Conservation (phyloP, 2,329 filamentous ascomycete species). For the Fusarium abutilonis region DNA sequence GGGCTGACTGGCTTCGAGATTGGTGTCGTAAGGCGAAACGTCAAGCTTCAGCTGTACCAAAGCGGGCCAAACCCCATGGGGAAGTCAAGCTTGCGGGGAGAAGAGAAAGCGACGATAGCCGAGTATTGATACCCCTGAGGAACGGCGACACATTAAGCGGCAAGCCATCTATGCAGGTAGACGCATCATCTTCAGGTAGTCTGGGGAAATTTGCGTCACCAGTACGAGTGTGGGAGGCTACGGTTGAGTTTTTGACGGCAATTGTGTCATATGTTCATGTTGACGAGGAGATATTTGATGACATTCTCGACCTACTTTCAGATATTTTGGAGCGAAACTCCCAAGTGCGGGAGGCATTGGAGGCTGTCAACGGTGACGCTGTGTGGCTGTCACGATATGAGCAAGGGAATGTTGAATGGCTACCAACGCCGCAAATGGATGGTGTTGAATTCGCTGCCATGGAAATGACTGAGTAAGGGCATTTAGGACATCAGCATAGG, state of each 20-base stretch:
- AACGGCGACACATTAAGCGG: slow-evolving; percentile 38
- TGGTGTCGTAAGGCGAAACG: slow-evolving; percentile 60
- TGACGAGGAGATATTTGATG: slow-evolving; percentile 76
- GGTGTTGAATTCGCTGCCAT: slow-evolving; percentile 54
- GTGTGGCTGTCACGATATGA: slow-evolving; percentile 75
- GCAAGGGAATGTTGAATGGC: slow-evolving; percentile 52
- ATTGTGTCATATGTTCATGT: slow-evolving; percentile 71
- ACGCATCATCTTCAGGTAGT: slow-evolving; percentile 46
- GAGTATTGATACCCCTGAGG: slow-evolving; percentile 50
- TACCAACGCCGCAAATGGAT: slow-evolving; percentile 55
- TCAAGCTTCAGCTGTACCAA: slow-evolving; percentile 47
- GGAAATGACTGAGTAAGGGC: slow-evolving; percentile 23
- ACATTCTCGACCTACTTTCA: slow-evolving; percentile 71
- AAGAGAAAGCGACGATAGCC: slow-evolving; percentile 30
- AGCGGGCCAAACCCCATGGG: slow-evolving; percentile 26
- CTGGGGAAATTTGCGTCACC: slow-evolving; percentile 70
- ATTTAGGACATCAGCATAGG: slow-evolving; percentile 2
- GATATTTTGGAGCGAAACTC: slow-evolving; percentile 57
- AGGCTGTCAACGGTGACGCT: slow-evolving; percentile 75
- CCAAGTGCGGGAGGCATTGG: slow-evolving; percentile 66
- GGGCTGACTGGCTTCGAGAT: slow-evolving; percentile 63
- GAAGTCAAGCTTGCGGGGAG: slow-evolving; percentile 35
- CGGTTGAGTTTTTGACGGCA: slow-evolving; percentile 66
- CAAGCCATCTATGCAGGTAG: slow-evolving; percentile 19
- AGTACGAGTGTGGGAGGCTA: slow-evolving; percentile 71